A percentile compares a stretch with the other conserved stretches of the same genome.
These are phyloP conservation scores for Pseudocercospora crystallina DNA, from an alignment of 2,329 filamentous ascomycete species.

Conservation along the genomic window DNA sequence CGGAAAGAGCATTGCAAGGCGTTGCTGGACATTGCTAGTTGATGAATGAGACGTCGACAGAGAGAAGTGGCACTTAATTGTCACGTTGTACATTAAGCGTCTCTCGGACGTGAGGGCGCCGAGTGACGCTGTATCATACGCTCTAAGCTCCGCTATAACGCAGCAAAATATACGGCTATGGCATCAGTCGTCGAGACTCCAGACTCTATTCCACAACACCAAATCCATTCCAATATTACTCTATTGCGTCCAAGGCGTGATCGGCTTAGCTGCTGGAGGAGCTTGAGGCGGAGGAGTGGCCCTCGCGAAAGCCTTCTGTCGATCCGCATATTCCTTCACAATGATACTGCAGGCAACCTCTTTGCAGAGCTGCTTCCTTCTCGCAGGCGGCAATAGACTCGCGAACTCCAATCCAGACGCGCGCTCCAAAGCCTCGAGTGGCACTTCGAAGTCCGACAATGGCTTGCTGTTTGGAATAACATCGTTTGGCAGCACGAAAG, in stretches of 20 bases:
- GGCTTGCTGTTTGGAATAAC: constrained; percentile 84
- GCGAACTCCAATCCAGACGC: constrained; percentile 92
- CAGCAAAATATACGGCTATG: constrained; percentile 1
- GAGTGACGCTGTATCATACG: constrained; percentile 11
- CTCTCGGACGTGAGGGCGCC: neutral
- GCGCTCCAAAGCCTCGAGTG: constrained; percentile 86
- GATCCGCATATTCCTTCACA: constrained; percentile 73
- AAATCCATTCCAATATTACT: neutral
- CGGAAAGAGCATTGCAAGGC: too few species aligned
- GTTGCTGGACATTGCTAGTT: too few species aligned
- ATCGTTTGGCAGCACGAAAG: constrained; percentile 93
- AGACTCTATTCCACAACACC: neutral
- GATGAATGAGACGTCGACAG: neutral
- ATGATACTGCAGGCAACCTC: constrained; percentile 82
- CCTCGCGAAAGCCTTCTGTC: constrained; percentile 49
- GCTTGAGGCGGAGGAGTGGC: neutral
- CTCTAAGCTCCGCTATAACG: constrained; percentile 12
- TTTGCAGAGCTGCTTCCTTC: constrained; percentile 77
- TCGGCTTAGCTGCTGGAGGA: constrained; percentile 31
- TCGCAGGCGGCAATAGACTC: constrained; percentile 68
- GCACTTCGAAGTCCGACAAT: constrained; percentile 89
- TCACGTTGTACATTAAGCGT: constrained; percentile 12
- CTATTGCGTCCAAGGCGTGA: constrained; percentile 19
- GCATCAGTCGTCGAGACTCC: constrained; percentile 2
- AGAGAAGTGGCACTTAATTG: neutral